Conservation (phyloP, 345 rosid genomes). For the Psidium friedrichsthalianum region DNA sequence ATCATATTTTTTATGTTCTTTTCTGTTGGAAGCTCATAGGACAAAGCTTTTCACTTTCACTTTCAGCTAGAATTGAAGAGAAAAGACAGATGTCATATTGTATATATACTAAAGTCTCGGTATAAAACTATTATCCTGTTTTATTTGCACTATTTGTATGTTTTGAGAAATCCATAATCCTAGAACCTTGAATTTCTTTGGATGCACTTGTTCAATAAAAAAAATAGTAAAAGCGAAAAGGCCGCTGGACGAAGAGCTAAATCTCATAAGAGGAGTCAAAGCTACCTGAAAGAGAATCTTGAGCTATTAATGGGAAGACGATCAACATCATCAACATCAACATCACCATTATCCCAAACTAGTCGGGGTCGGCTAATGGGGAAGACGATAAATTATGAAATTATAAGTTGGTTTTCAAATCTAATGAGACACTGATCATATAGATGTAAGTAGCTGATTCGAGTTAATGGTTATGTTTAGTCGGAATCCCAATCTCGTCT, state of each 20-base stretch:
- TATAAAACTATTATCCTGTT: neutral
- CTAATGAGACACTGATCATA: neutral
- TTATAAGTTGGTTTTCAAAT: neutral
- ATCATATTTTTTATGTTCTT: neutral
- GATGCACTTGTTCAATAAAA: neutral
- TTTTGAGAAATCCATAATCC: neutral
- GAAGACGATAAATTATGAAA: neutral
- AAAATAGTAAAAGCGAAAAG: neutral
- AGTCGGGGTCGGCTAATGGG: too few species aligned
- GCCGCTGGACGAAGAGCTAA: neutral
- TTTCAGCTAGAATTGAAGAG: neutral
- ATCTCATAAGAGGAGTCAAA: neutral
- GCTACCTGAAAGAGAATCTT: neutral
- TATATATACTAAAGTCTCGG: neutral
- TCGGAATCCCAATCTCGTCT: neutral
- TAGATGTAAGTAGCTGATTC: neutral
- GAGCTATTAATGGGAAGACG: neutral
- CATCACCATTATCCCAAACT: too few species aligned
- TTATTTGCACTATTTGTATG: neutral
- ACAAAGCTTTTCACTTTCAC: neutral
- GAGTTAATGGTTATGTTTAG: neutral
- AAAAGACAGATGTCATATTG: neutral
- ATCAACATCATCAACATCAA: too few species aligned
- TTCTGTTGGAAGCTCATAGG: neutral
- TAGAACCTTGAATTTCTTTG: neutral